phyloP scores from a whole-genome alignment of 805 yeast genomes.

The Metschnikowia drakensbergensis region DNA sequence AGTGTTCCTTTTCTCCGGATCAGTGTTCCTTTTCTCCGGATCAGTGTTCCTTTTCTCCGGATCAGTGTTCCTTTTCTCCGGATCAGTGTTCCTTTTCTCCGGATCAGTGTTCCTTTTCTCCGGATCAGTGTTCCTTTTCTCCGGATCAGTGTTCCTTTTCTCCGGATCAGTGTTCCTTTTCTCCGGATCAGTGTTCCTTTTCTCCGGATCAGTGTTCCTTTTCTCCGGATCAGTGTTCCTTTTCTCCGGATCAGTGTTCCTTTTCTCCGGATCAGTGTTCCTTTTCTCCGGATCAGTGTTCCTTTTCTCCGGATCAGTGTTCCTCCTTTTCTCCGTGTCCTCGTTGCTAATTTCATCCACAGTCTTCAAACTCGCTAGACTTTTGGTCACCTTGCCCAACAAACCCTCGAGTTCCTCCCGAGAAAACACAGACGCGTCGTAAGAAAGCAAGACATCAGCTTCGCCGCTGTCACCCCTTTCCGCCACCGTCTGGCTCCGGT shows the following conservation, averaged over 20 bases:
- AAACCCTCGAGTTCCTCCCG: conserved; percentile 19
- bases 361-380: conserved; percentile 15
- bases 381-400: conserved; percentile 19
- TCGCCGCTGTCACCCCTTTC: conserved; percentile 7
- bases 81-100: neutral
- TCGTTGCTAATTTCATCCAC: conserved; percentile 15
- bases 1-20: too few species aligned
- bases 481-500: neutral
- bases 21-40: neutral
- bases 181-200: too few species aligned
- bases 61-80: neutral
- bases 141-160: too few species aligned
- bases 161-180: too few species aligned
- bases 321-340: neutral
- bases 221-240: too few species aligned
- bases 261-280: too few species aligned
- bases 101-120: too few species aligned
- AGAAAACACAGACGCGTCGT: conserved; percentile 15
- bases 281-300: neutral
- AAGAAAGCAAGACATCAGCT: conserved; percentile 3
- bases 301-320: neutral
- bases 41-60: neutral
- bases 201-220: too few species aligned
- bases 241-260: too few species aligned
- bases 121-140: too few species aligned